Evolutionary conservation across 352 stramenopile genomes (phyloP).

Genomic region (Albugo candida): DNA sequence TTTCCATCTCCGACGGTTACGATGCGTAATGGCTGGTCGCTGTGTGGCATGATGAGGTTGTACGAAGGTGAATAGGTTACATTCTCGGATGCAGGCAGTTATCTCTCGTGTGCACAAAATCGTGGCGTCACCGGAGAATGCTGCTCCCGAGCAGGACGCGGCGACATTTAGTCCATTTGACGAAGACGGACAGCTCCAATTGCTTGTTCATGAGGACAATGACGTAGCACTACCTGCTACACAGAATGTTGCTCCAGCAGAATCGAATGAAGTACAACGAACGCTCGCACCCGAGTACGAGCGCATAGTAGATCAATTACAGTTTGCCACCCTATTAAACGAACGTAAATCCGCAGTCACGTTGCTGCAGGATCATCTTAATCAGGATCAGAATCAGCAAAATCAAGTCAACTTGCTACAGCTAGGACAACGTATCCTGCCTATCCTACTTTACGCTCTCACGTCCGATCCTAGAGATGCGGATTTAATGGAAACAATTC

Average conservation of each 20-base stretch:
- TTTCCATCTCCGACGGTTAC: constrained; percentile 16
- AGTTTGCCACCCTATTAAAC: constrained; percentile 51
- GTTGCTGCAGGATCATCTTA: constrained; percentile 23
- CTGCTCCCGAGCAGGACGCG: background rate
- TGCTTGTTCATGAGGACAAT: background rate
- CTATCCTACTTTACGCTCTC: constrained; percentile 32
- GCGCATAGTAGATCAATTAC: constrained; percentile 33
- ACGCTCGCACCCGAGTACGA: constrained; percentile 13
- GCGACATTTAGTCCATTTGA: background rate
- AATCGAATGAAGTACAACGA: background rate
- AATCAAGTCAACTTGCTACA: constrained; percentile 8
- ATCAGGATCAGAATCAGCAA: constrained; percentile 1
- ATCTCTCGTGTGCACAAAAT: constrained; percentile 55
- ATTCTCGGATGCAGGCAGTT: constrained; percentile 34
- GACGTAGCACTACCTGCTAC: background rate
- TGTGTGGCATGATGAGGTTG: background rate
- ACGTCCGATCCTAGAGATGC: constrained; percentile 58
- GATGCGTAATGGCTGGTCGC: constrained; percentile 1
- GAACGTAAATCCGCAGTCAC: constrained; percentile 45
- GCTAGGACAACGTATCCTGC: constrained; percentile 21
- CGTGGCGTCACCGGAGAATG: constrained; percentile 10
- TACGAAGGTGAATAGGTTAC: too few relatives aligned
- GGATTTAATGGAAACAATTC: constrained; percentile 71
- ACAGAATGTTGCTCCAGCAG: background rate
- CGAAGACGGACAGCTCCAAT: background rate